A percentile compares a stretch with the other conserved stretches of the same genome.
Evolutionary conservation across 805 yeast species (phyloP).

Genomic region (Lipomyces yamanashiensis): DNA sequence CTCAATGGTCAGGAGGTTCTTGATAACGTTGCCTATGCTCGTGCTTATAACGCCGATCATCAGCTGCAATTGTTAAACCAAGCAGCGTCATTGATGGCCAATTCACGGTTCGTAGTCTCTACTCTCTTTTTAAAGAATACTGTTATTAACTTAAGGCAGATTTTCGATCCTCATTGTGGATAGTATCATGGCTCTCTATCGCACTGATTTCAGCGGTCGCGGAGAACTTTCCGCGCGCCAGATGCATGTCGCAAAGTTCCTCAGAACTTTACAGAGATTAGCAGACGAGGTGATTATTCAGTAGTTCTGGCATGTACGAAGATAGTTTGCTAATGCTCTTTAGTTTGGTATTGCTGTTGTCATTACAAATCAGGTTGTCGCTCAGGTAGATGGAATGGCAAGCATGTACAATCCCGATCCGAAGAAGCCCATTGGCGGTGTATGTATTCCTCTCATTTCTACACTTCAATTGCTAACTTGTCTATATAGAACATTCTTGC

Average conservation of each 20-base stretch:
- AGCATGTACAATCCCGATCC: slow-evolving; percentile 90
- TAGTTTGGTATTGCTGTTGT: slow-evolving; percentile 93
- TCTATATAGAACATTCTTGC: slow-evolving; percentile 74
- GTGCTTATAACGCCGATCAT: slow-evolving; percentile 97
- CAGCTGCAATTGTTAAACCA: slow-evolving; percentile 82
- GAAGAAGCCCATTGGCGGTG: slow-evolving; percentile 96
- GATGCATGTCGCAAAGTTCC: slow-evolving; percentile 87
- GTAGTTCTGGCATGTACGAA: not conserved
- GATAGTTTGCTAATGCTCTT: not conserved
- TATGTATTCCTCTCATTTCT: slow-evolving; percentile 15
- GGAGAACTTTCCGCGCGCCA: slow-evolving; percentile 96
- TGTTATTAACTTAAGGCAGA: slow-evolving; percentile 9
- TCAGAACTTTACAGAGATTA: slow-evolving; percentile 87
- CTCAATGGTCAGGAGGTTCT: slow-evolving; percentile 91
- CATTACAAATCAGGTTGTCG: slow-evolving; percentile 94
- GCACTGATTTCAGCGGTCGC: slow-evolving; percentile 94
- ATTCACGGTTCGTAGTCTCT: slow-evolving; percentile 57
- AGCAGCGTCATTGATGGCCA: slow-evolving; percentile 96
- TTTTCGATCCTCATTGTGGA: slow-evolving; percentile 92
- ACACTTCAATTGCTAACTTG: not conserved
- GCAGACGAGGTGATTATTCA: slow-evolving; percentile 69
- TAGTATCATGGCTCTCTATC: slow-evolving; percentile 92
- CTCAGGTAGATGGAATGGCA: slow-evolving; percentile 89
- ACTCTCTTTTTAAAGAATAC: not conserved
- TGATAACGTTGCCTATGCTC: slow-evolving; percentile 95